A percentile compares a stretch with the other conserved stretches of the same genome.
phyloP scores from a whole-genome alignment of 257 asterid species.

The Solanum stenotomum region DNA sequence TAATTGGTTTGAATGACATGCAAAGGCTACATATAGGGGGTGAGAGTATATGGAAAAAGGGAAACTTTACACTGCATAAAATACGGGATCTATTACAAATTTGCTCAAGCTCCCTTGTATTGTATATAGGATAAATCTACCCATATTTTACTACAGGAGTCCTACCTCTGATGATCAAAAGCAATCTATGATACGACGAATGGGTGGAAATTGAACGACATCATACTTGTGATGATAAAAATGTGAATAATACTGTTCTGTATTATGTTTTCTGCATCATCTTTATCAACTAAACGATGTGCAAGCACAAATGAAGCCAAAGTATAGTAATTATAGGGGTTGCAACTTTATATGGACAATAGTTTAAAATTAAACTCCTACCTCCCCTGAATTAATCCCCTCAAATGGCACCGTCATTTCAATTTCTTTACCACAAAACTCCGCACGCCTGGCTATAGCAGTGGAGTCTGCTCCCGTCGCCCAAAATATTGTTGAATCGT shows the following conservation, averaged over 20 bases:
- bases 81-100: not conserved
- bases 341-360: not conserved
- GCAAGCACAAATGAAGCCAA: not conserved
- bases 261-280: not conserved
- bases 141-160: not conserved
- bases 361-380: slow-evolving; percentile 12
- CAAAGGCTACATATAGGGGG: not conserved
- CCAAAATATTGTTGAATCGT: slow-evolving; percentile 95
- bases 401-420: slow-evolving; percentile 94
- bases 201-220: not conserved
- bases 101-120: not conserved
- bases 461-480: slow-evolving; percentile 55
- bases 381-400: slow-evolving; percentile 81
- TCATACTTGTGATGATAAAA: not conserved
- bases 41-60: not conserved
- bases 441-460: slow-evolving; percentile 68
- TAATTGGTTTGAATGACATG: not conserved
- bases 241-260: not conserved
- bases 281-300: not conserved
- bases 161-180: not conserved
- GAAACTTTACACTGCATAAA: not conserved
- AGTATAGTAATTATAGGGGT: not conserved
- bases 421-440: slow-evolving; percentile 63
- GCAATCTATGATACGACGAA: not conserved
- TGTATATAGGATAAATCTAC: not conserved